A percentile compares a stretch with the other conserved stretches of the same genome.
These are phyloP conservation scores for Calonectria hongkongensis DNA, from an alignment of 2,329 filamentous ascomycete species.

Conservation along the genomic window DNA sequence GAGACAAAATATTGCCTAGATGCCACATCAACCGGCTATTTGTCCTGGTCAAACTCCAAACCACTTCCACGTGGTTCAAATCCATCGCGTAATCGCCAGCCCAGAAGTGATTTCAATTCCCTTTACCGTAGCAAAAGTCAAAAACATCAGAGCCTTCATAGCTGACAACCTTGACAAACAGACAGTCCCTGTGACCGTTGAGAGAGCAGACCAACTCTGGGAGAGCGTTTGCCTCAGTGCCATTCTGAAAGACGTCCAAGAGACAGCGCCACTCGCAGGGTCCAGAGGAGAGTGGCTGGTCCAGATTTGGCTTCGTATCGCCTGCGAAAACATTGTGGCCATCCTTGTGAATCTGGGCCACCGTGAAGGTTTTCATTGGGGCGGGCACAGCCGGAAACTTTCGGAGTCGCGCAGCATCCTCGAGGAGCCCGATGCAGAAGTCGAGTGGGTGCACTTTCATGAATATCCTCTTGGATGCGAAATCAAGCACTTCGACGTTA, in stretches of 20 bases:
- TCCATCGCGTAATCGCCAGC: background rate
- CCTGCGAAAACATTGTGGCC: background rate
- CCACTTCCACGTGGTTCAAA: background rate
- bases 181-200: background rate
- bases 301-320: background rate
- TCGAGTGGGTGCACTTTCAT: background rate
- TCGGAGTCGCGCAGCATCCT: background rate
- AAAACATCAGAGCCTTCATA: background rate
- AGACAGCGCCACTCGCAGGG: background rate
- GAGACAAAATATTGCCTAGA: background rate
- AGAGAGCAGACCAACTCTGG: background rate
- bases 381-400: background rate
- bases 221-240: background rate
- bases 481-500: background rate
- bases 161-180: background rate
- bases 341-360: background rate
- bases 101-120: background rate
- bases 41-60: background rate
- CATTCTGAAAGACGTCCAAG: background rate
- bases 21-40: background rate
- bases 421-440: background rate
- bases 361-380: background rate
- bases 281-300: background rate
- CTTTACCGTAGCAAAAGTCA: background rate
- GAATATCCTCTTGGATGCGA: background rate